These are phyloP conservation scores for Paraconiothyrium sp. DNA, from an alignment of 2,329 filamentous ascomycete genomes.

Conservation along the genomic window DNA sequence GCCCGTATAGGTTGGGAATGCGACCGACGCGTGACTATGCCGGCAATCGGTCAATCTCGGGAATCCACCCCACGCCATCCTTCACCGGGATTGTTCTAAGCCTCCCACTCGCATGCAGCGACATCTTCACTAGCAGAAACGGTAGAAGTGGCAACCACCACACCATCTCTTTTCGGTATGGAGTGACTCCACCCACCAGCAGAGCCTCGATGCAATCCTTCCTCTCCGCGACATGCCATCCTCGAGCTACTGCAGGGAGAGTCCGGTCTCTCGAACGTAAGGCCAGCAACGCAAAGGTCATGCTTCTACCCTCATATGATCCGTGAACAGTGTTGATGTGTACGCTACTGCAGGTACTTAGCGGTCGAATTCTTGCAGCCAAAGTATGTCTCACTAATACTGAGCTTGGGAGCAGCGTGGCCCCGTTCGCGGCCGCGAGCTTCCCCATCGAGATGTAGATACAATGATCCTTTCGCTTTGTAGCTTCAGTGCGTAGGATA, in stretches of 20 bases:
- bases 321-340: background rate
- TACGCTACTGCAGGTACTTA: constrained; percentile 5
- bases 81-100: background rate
- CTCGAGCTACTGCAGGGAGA: constrained; percentile 15
- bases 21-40: background rate
- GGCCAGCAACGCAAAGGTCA: constrained; percentile 3
- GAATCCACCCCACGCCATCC: constrained; percentile 14
- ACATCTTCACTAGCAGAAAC: background rate
- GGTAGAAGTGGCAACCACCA: constrained; percentile 7
- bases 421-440: background rate
- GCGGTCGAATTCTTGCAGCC: background rate
- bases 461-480: background rate
- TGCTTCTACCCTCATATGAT: constrained; percentile 3
- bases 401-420: background rate
- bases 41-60: constrained; percentile 7
- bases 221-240: constrained; percentile 3
- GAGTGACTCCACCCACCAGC: background rate
- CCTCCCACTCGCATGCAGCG: background rate
- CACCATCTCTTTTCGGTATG: background rate
- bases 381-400: constrained; percentile 6
- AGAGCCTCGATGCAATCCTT: constrained; percentile 10
- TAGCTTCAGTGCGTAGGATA: background rate
- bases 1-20: background rate
- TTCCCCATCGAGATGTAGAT: constrained; percentile 7
- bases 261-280: constrained; percentile 1